Conservation (phyloP, 1,284 basidiomycete species). For the Moesziomyces parantarcticus region DNA sequence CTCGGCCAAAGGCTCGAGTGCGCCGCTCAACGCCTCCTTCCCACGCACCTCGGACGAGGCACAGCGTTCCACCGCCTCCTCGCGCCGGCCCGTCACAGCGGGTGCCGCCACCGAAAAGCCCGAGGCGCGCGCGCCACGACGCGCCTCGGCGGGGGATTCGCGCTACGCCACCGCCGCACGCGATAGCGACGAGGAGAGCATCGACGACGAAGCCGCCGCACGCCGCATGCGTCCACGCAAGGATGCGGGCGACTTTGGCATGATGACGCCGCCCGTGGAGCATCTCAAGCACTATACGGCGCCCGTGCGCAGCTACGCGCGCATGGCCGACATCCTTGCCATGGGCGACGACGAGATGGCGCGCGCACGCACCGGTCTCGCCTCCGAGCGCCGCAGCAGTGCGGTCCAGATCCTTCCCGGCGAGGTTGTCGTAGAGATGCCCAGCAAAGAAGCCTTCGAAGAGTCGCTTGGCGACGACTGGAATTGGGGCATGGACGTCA, state of each 20-base stretch:
- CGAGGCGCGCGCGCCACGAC: constrained; percentile 4
- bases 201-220: constrained; percentile 18
- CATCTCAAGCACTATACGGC: constrained; percentile 49
- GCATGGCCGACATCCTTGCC: constrained; percentile 34
- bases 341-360: constrained; percentile 42
- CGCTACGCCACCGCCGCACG: constrained; percentile 8
- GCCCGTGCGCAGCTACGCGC: constrained; percentile 15
- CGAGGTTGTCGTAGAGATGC: constrained; percentile 44
- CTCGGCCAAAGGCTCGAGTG: constrained; percentile 18
- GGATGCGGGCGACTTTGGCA: constrained; percentile 53
- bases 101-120: background rate
- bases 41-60: constrained; percentile 12
- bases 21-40: constrained; percentile 29
- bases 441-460: constrained; percentile 48
- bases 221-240: constrained; percentile 48
- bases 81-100: background rate
- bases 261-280: constrained; percentile 57
- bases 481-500: constrained; percentile 58
- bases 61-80: too few relatives aligned
- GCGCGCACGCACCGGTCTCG: constrained; percentile 11
- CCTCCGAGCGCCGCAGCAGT: constrained; percentile 14
- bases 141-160: constrained; percentile 23
- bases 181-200: constrained; percentile 1
- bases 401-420: constrained; percentile 40
- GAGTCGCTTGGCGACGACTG: constrained; percentile 42